phyloP scores from a whole-genome alignment of 495 filamentous ascomycete genomes.

The Darksidea phi region DNA sequence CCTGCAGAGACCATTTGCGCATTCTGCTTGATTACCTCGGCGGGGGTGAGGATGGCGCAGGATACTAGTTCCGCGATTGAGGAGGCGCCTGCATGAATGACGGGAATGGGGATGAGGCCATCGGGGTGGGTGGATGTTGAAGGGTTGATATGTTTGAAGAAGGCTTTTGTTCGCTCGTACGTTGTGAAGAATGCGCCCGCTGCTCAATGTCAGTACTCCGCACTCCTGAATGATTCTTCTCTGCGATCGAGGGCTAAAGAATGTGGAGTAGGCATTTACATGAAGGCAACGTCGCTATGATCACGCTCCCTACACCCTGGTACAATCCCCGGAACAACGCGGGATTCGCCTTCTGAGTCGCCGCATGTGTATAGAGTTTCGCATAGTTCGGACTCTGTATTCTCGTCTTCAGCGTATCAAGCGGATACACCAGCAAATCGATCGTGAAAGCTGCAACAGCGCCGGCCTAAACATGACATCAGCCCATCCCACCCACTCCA shows the following conservation, averaged over 20 bases:
- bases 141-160: constrained; percentile 51
- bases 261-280: constrained; percentile 48
- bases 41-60: constrained; percentile 81
- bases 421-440: constrained; percentile 46
- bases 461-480: constrained; percentile 40
- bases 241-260: background rate
- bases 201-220: constrained; percentile 39
- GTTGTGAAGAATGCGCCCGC: constrained; percentile 88
- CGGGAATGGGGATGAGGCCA: constrained; percentile 56
- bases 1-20: constrained; percentile 65
- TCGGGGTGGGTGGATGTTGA: constrained; percentile 35
- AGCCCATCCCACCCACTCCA: background rate
- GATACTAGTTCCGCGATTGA: constrained; percentile 74
- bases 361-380: constrained; percentile 57
- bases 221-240: background rate
- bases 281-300: constrained; percentile 82
- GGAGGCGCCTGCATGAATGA: constrained; percentile 70
- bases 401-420: constrained; percentile 54
- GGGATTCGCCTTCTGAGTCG: constrained; percentile 54
- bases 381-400: constrained; percentile 74
- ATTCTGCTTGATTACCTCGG: constrained; percentile 92
- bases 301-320: constrained; percentile 83
- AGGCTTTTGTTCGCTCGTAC: constrained; percentile 72
- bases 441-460: constrained; percentile 47
- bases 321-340: constrained; percentile 73